phyloP scores from a whole-genome alignment of 805 yeast genomes.

The Metschnikowia cerradonensis region DNA sequence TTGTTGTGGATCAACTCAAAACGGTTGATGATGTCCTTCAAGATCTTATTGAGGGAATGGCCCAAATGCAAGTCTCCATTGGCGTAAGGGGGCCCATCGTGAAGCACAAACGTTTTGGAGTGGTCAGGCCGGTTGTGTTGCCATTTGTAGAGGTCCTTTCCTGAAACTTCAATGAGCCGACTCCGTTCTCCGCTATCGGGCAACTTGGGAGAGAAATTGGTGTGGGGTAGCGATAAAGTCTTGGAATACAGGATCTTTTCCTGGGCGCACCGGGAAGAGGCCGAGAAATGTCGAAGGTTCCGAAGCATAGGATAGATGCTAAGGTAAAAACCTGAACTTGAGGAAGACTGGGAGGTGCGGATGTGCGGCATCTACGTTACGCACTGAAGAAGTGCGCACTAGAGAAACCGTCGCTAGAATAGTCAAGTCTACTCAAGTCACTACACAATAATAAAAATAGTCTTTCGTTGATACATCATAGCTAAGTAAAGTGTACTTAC shows the following conservation, averaged over 20 bases:
- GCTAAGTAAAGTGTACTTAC: slow-evolving; percentile 8
- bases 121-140: slow-evolving; percentile 30
- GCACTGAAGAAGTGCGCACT: not conserved
- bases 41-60: slow-evolving; percentile 84
- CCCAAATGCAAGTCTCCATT: slow-evolving; percentile 91
- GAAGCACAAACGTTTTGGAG: slow-evolving; percentile 55
- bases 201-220: slow-evolving; percentile 49
- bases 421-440: too few relatives aligned
- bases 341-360: not conserved
- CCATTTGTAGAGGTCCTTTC: slow-evolving; percentile 62
- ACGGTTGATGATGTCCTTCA: slow-evolving; percentile 82
- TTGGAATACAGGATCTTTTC: slow-evolving; percentile 35
- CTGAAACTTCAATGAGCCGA: slow-evolving; percentile 44
- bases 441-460: too few relatives aligned
- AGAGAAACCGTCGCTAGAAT: too few relatives aligned
- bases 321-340: not conserved
- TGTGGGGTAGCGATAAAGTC: slow-evolving; percentile 62
- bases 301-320: slow-evolving; percentile 1
- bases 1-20: slow-evolving; percentile 57
- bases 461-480: slow-evolving; percentile 11
- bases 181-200: slow-evolving; percentile 45
- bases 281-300: slow-evolving; percentile 4
- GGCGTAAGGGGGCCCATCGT: slow-evolving; percentile 99
- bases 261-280: not conserved
- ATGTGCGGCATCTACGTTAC: not conserved